These are phyloP conservation scores for Coelastrella sp. DNA, from an alignment of 139 green algal genomes.

Conservation along the genomic window DNA sequence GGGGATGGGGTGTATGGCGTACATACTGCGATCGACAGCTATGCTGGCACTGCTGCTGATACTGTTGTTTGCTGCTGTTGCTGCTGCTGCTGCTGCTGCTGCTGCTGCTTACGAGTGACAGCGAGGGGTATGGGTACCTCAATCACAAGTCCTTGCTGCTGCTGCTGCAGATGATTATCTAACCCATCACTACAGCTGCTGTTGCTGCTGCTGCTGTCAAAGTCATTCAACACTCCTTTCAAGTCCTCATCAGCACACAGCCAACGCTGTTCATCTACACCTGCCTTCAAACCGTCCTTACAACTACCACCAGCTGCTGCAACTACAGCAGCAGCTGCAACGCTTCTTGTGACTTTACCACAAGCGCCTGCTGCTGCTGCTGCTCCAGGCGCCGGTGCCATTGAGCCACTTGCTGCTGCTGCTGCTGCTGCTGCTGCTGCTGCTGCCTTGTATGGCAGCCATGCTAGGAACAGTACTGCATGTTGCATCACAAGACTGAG, in stretches of 20 bases:
- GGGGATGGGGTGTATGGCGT: slow-evolving; percentile 83
- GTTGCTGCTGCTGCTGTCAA: slow-evolving; percentile 23
- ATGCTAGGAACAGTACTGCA: slow-evolving; percentile 78
- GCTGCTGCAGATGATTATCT: neutral
- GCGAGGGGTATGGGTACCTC: slow-evolving; percentile 3
- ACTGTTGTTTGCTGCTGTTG: neutral
- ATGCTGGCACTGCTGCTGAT: slow-evolving; percentile 16
- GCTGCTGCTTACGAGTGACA: slow-evolving; percentile 2
- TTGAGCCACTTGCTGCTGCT: neutral
- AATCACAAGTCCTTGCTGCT: neutral
- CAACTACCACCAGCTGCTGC: neutral
- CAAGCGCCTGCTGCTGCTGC: neutral
- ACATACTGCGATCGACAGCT: slow-evolving; percentile 50
- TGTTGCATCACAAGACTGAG: slow-evolving; percentile 80
- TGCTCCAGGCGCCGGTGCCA: neutral
- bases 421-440: neutral
- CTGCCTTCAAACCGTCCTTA: too few species aligned
- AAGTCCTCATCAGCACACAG: neutral
- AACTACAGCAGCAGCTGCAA: neutral
- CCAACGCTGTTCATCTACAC: neutral
- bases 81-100: slow-evolving; percentile 20
- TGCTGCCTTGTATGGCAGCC: slow-evolving; percentile 70
- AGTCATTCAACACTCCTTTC: neutral
- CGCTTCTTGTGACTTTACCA: neutral
- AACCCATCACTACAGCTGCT: slow-evolving; percentile 1